Evolutionary conservation across 805 yeast genomes (phyloP).

Genomic region (Nakazawaea populi): DNA sequence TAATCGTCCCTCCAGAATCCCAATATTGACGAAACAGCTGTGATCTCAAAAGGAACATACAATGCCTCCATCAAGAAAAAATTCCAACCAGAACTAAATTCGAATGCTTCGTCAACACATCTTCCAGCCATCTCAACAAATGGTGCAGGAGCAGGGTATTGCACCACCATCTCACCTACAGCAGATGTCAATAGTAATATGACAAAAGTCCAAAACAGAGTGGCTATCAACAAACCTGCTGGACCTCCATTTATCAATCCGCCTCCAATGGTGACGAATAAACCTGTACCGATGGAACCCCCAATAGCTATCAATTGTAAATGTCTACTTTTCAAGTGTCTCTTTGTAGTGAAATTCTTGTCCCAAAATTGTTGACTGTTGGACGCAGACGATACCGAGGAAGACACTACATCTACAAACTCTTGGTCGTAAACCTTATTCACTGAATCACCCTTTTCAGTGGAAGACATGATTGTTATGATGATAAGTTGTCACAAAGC

Average conservation of each 20-base stretch:
- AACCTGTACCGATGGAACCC: conserved; percentile 33
- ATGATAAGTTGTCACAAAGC: too few relatives aligned
- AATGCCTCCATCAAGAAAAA: conserved; percentile 37
- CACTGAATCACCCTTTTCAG: neutral
- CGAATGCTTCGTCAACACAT: conserved; percentile 31
- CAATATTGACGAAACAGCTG: conserved; percentile 45
- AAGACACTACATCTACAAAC: neutral
- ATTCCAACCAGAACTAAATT: conserved; percentile 29
- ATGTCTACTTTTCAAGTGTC: conserved; percentile 29
- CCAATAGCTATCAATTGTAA: conserved; percentile 34
- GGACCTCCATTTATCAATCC: conserved; percentile 31
- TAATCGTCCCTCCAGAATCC: conserved; percentile 47
- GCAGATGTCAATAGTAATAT: conserved; percentile 27
- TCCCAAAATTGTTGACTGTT: conserved; percentile 1
- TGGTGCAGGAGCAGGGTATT: conserved; percentile 30
- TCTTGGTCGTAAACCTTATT: conserved; percentile 1
- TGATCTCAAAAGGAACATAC: conserved; percentile 43
- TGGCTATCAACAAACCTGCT: conserved; percentile 26
- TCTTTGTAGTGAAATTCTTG: conserved; percentile 17
- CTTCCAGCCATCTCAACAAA: conserved; percentile 32
- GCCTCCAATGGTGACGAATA: conserved; percentile 30
- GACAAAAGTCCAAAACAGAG: conserved; percentile 26
- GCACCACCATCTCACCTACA: conserved; percentile 31
- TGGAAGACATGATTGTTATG: neutral
- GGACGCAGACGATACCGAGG: conserved; percentile 3